Evolutionary conservation across 345 rosid genomes (phyloP).

Genomic region (Melaleuca alternifolia): DNA sequence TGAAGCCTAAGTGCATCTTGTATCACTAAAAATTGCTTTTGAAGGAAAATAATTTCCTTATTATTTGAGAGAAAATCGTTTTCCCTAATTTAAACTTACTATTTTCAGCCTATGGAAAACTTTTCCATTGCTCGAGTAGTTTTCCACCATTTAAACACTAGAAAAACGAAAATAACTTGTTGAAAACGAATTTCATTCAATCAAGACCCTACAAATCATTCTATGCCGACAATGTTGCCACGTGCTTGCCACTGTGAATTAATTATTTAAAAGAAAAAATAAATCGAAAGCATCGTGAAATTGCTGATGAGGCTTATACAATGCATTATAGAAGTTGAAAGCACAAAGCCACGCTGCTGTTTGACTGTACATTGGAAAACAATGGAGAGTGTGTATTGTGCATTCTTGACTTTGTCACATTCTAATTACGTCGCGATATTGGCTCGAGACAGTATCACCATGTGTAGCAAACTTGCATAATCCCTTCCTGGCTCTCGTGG

Average conservation of each 20-base stretch:
- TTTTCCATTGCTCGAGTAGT: too few species aligned
- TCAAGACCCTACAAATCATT: too few species aligned
- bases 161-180: too few species aligned
- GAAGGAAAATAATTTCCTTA: too few species aligned
- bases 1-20: too few species aligned
- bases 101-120: too few species aligned
- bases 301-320: neutral
- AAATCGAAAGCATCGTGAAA: neutral
- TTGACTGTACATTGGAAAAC: neutral
- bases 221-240: neutral
- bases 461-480: neutral
- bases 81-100: too few species aligned
- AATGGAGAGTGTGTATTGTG: neutral
- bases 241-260: neutral
- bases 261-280: too few species aligned
- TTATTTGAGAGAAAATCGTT: too few species aligned
- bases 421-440: neutral
- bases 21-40: too few species aligned
- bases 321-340: neutral
- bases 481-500: neutral
- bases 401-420: neutral
- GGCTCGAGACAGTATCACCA: neutral
- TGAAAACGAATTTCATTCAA: too few species aligned
- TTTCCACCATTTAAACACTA: too few species aligned
- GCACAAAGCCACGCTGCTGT: neutral